phyloP scores from a whole-genome alignment of 805 yeast genomes.

The Saccharomycopsis fermentans region DNA sequence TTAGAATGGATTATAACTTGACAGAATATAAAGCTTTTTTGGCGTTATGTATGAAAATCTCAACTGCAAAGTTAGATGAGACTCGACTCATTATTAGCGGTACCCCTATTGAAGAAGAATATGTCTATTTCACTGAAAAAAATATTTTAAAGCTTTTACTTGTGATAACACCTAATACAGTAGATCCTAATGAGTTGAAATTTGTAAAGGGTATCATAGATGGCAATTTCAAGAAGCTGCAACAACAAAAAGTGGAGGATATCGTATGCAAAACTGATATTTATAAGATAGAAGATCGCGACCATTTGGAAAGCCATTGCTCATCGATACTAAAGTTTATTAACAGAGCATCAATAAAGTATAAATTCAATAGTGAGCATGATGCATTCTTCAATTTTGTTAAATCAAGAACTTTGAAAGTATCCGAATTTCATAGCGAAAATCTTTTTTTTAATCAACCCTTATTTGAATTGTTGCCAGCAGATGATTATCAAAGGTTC shows the following conservation, averaged over 20 bases:
- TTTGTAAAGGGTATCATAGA: conserved; percentile 7
- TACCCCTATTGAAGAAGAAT: neutral
- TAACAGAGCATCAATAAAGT: neutral
- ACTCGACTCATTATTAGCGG: neutral
- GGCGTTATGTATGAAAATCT: conserved; percentile 6
- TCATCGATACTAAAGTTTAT: neutral
- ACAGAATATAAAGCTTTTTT: conserved; percentile 10
- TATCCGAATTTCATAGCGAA: conserved; percentile 11
- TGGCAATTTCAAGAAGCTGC: neutral
- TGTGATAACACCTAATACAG: conserved; percentile 11
- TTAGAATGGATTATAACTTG: neutral
- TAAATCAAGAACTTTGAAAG: conserved; percentile 15
- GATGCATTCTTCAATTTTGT: conserved; percentile 8
- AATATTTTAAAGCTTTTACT: conserved; percentile 12
- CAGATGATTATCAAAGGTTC: neutral
- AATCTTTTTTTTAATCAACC: conserved; percentile 12
- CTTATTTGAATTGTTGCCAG: conserved; percentile 5
- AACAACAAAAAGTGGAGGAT: neutral
- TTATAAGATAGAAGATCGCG: neutral
- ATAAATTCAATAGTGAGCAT: conserved; percentile 2
- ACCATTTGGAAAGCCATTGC: conserved; percentile 2
- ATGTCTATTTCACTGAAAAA: neutral
- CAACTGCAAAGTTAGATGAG: conserved; percentile 7
- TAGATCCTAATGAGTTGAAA: conserved; percentile 6
- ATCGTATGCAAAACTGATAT: conserved; percentile 1